These are phyloP conservation scores for Cladosporium austrohemisphaericum DNA, from an alignment of 2,329 filamentous ascomycete genomes.

Conservation along the genomic window DNA sequence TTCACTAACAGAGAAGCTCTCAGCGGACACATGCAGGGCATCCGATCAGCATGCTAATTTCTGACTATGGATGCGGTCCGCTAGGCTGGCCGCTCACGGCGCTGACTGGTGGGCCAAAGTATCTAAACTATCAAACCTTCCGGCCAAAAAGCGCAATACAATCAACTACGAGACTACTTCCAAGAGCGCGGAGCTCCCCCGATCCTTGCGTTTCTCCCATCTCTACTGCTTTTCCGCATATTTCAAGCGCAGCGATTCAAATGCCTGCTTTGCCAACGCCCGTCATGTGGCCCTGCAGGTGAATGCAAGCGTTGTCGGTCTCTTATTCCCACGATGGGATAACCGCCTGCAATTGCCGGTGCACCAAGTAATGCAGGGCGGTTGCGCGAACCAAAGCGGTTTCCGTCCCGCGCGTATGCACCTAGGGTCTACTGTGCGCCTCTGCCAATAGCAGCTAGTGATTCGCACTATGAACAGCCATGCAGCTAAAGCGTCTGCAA, in stretches of 20 bases:
- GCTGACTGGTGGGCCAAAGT: slow-evolving; percentile 3
- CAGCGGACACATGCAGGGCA: slow-evolving; percentile 7
- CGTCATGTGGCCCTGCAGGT: neutral
- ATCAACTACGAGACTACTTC: slow-evolving; percentile 1
- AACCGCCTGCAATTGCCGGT: neutral
- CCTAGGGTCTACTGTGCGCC: neutral
- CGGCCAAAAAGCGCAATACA: neutral
- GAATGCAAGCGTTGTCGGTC: neutral
- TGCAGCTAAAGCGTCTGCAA: neutral
- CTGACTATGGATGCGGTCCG: neutral
- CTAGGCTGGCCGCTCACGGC: neutral
- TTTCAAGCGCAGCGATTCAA: too few relatives aligned
- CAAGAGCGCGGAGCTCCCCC: neutral
- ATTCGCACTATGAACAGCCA: neutral
- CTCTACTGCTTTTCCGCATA: neutral
- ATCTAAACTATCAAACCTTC: slow-evolving; percentile 6
- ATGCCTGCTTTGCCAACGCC: too few relatives aligned
- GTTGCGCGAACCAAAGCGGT: neutral
- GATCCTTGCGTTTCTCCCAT: slow-evolving; percentile 1
- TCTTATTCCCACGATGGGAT: slow-evolving; percentile 8
- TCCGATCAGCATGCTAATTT: slow-evolving; percentile 1
- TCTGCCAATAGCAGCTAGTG: neutral
- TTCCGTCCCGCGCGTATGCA: slow-evolving; percentile 3
- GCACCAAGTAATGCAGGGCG: neutral
- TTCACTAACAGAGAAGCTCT: slow-evolving; percentile 1